Conservation (phyloP, 257 asterid genomes). For the Solanum paucissectum region DNA sequence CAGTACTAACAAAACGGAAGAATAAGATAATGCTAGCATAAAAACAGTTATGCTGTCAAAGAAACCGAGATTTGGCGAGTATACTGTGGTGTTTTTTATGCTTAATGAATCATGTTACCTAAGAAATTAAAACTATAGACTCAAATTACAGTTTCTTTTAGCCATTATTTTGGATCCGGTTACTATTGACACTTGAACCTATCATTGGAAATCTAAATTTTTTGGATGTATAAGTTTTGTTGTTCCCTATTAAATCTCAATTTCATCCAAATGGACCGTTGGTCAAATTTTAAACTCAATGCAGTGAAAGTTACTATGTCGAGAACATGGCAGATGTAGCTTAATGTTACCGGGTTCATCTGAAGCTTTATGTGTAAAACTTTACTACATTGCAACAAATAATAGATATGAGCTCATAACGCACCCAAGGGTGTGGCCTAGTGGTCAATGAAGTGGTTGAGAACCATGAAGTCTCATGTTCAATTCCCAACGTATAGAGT, state of each 20-base stretch:
- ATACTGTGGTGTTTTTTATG: not conserved
- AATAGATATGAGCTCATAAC: not conserved
- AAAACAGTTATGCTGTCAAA: not conserved
- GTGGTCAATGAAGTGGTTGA: not conserved
- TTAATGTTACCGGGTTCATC: not conserved
- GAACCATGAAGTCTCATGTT: not conserved
- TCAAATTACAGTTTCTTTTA: not conserved
- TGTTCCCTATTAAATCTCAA: too few species aligned
- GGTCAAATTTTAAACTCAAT: too few species aligned
- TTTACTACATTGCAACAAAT: not conserved
- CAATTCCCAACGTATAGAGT: fast-evolving
- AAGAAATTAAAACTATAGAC: not conserved
- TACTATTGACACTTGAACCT: too few species aligned
- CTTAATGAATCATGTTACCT: not conserved
- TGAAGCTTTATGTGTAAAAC: not conserved
- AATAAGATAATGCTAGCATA: not conserved
- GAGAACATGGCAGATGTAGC: not conserved
- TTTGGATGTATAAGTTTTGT: too few species aligned
- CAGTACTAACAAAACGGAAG: not conserved
- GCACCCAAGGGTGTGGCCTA: not conserved
- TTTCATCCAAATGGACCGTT: too few species aligned
- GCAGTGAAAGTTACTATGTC: too few species aligned
- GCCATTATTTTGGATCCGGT: not conserved
- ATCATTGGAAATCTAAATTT: too few species aligned
- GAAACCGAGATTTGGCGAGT: not conserved